phyloP scores from a whole-genome alignment of 495 filamentous ascomycete genomes.

The Copromyces sp. region DNA sequence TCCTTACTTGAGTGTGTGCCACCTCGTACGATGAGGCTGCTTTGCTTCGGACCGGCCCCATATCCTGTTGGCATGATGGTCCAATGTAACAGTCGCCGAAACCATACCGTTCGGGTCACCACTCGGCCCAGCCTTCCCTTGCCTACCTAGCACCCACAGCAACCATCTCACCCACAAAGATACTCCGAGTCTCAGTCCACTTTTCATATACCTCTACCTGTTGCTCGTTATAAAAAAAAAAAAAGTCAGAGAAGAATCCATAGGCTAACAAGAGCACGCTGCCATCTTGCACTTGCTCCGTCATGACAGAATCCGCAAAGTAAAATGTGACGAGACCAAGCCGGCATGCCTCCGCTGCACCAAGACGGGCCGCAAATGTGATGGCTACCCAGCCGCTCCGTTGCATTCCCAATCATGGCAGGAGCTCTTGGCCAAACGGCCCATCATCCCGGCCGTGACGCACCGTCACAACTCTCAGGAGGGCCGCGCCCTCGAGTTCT shows the following conservation, averaged over 20 bases:
- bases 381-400: constrained; percentile 18
- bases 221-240: not conserved
- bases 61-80: not conserved
- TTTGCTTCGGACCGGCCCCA: constrained; percentile 6
- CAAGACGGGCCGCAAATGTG: constrained; percentile 21
- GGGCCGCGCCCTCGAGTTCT: constrained; percentile 31
- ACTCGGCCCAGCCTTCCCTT: not conserved
- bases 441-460: constrained; percentile 15
- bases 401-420: constrained; percentile 11
- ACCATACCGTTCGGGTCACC: not conserved
- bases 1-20: not conserved
- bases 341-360: constrained; percentile 24
- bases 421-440: constrained; percentile 15
- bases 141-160: not conserved
- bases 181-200: not conserved
- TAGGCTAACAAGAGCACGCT: not conserved
- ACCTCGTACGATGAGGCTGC: not conserved
- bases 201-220: not conserved
- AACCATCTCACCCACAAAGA: not conserved
- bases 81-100: not conserved
- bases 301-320: constrained; percentile 17
- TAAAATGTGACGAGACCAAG: constrained; percentile 31
- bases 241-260: not conserved
- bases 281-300: not conserved
- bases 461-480: constrained; percentile 17